Evolutionary conservation across 495 filamentous ascomycete species (phyloP).

Genomic region (Hypoxylon trugodes): DNA sequence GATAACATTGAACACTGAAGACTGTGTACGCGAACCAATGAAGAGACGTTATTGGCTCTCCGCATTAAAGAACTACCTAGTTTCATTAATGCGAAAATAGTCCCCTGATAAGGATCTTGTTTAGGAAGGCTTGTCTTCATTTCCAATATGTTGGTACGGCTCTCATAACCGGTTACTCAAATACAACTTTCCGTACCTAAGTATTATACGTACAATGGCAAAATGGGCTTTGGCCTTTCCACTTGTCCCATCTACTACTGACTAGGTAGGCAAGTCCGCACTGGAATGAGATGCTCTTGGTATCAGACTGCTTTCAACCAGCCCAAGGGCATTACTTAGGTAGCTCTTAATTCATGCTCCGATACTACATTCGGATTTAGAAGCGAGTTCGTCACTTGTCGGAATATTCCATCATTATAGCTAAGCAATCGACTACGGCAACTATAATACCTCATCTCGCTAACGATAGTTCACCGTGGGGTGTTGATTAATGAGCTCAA

Average conservation of each 20-base stretch:
- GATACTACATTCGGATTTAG: neutral
- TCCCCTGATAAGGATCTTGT: constrained; percentile 8
- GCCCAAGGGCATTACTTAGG: constrained; percentile 1
- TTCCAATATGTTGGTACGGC: constrained; percentile 22
- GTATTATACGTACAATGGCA: constrained; percentile 1
- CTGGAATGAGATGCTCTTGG: neutral
- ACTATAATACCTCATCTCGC: neutral
- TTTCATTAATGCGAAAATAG: constrained; percentile 25
- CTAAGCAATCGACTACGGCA: constrained; percentile 2
- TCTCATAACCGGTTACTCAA: constrained; percentile 9
- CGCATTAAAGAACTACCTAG: constrained; percentile 29
- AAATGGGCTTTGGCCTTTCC: neutral
- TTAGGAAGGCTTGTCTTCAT: constrained; percentile 8
- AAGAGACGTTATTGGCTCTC: constrained; percentile 17
- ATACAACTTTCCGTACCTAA: constrained; percentile 7
- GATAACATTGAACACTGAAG: constrained; percentile 21
- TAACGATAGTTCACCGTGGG: constrained; percentile 11
- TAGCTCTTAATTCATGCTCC: neutral
- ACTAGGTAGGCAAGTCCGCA: too few relatives aligned
- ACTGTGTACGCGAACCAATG: constrained; percentile 34
- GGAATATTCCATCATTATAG: constrained; percentile 8
- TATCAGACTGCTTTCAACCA: neutral
- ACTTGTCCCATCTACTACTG: neutral
- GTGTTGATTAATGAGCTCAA: neutral
- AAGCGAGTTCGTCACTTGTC: neutral